These are phyloP conservation scores for Trichoderma pleuroti DNA, from an alignment of 2,329 filamentous ascomycete genomes.

Conservation along the genomic window DNA sequence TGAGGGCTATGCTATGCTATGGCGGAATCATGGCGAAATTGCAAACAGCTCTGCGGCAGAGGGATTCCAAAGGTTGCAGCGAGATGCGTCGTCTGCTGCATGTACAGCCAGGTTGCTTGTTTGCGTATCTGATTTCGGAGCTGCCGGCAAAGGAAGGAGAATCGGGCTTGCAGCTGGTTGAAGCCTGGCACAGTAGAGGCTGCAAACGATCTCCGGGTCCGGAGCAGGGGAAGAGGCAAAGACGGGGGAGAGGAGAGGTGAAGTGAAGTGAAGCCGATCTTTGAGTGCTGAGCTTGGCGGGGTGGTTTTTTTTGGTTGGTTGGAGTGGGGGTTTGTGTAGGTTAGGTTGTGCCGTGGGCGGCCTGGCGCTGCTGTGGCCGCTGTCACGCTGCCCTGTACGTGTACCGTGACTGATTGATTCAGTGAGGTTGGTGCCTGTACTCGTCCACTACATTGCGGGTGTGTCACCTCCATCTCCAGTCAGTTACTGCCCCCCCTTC, in stretches of 20 bases:
- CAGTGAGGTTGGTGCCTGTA: not conserved
- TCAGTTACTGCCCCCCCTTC: not conserved
- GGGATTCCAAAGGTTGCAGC: not conserved
- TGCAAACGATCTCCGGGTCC: not conserved
- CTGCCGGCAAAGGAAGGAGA: not conserved
- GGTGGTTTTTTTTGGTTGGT: not conserved
- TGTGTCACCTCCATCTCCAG: no score
- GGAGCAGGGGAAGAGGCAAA: not conserved
- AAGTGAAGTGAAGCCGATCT: not conserved
- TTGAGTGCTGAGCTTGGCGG: not conserved
- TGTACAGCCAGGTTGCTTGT: not conserved
- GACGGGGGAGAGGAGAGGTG: not conserved
- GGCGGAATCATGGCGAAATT: constrained; percentile 11
- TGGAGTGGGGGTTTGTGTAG: not conserved
- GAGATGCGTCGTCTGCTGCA: not conserved
- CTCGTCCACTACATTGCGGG: no score
- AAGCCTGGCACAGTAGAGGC: not conserved
- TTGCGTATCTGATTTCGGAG: not conserved
- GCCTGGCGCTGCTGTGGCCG: not conserved
- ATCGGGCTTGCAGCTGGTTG: not conserved
- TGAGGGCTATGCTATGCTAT: not conserved
- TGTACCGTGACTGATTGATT: no score
- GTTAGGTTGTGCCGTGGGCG: no score
- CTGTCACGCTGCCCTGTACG: not conserved
- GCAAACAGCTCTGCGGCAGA: not conserved